These are phyloP conservation scores for Trichosporon sp. DNA, from an alignment of 1,284 basidiomycete species.

Conservation along the genomic window DNA sequence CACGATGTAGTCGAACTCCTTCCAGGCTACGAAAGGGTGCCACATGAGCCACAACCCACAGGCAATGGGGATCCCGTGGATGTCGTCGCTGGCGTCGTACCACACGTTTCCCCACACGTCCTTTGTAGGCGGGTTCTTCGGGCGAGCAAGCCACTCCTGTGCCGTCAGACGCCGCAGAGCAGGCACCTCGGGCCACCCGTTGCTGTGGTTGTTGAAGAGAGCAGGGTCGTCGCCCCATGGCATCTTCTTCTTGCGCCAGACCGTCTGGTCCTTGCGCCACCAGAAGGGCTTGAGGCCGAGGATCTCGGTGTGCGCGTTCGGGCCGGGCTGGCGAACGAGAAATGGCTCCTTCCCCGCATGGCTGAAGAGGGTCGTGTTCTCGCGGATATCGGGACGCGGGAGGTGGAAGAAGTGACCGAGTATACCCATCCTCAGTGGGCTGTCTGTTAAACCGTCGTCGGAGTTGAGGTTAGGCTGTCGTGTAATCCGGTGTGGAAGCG, in stretches of 20 bases:
- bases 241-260: constrained; percentile 10
- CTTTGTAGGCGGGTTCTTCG: neutral
- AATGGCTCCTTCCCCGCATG: neutral
- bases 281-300: neutral
- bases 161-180: neutral
- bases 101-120: neutral
- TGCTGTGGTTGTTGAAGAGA: neutral
- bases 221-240: neutral
- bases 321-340: neutral
- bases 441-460: too few relatives aligned
- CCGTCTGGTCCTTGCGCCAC: neutral
- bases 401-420: neutral
- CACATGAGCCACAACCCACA: neutral
- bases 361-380: neutral
- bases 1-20: constrained; percentile 13
- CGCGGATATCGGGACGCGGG: neutral
- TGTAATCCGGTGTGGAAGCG: too few relatives aligned
- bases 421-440: neutral
- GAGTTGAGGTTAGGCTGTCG: too few relatives aligned
- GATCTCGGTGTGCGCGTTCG: neutral
- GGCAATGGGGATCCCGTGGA: neutral
- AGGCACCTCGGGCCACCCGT: neutral
- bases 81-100: neutral
- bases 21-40: neutral
- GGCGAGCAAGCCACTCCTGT: neutral